phyloP scores from a whole-genome alignment of 192 early-diverging fungal genomes.

The Backusella tuberculispora region DNA sequence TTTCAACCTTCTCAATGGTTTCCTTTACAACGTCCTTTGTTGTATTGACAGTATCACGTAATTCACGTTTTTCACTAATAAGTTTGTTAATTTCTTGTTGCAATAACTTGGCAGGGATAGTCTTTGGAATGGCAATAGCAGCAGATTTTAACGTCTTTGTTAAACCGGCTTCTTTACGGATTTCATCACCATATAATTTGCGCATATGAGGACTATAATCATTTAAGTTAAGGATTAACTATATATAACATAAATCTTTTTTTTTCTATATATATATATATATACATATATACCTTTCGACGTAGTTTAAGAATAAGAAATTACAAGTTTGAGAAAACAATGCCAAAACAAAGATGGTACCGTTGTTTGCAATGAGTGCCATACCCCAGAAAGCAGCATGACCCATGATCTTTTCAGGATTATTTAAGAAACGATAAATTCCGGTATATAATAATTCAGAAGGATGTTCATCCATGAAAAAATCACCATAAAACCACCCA shows the following conservation, averaged over 20 bases:
- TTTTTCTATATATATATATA: not conserved
- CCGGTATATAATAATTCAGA: constrained; percentile 84
- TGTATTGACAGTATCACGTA: constrained; percentile 42
- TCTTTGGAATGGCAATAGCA: constrained; percentile 62
- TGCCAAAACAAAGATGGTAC: constrained; percentile 83
- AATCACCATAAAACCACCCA: constrained; percentile 98
- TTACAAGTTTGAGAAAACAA: constrained; percentile 82
- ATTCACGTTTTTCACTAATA: constrained; percentile 58
- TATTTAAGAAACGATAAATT: constrained; percentile 91
- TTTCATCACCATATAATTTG: constrained; percentile 81
- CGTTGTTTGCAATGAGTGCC: constrained; percentile 81
- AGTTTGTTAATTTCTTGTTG: constrained; percentile 52
- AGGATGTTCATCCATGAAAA: constrained; percentile 85
- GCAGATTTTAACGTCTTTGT: constrained; percentile 70
- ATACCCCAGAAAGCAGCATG: constrained; percentile 95
- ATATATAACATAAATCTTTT: not conserved
- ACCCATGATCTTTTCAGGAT: constrained; percentile 93
- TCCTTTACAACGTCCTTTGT: constrained; percentile 56
- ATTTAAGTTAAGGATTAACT: not conserved
- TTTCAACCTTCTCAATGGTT: constrained; percentile 60
- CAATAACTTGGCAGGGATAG: constrained; percentile 49
- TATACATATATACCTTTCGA: constrained; percentile 59
- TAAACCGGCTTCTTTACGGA: constrained; percentile 84
- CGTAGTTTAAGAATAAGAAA: constrained; percentile 84
- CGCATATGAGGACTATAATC: constrained; percentile 82